Percentiles rank a stretch among this genome's conserved stretches.
These are phyloP conservation scores for Rhizopus delemar DNA, from an alignment of 371 early-diverging fungal genomes.

Conservation along the genomic window DNA sequence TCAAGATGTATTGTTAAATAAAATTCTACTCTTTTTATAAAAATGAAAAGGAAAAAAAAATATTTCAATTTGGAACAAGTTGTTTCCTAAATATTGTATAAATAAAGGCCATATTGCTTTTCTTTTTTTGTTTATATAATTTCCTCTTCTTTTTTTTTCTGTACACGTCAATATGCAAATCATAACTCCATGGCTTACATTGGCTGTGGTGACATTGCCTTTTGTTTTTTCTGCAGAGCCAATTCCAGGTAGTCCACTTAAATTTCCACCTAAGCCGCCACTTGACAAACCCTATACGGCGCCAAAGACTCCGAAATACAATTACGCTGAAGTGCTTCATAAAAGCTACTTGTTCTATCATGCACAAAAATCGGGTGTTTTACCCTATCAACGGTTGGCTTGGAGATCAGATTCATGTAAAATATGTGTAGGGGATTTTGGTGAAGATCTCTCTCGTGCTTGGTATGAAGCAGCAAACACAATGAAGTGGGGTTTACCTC, in stretches of 20 bases:
- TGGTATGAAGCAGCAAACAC: constrained; percentile 70
- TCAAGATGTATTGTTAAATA: constrained; percentile 39
- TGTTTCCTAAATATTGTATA: constrained; percentile 10
- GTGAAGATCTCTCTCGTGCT: constrained; percentile 58
- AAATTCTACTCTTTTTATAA: neutral
- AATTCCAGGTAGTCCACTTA: constrained; percentile 31
- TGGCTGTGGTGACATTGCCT: constrained; percentile 3
- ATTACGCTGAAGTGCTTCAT: constrained; percentile 60
- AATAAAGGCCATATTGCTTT: constrained; percentile 3
- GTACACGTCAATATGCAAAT: neutral
- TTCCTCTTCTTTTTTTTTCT: constrained; percentile 4
- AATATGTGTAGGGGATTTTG: constrained; percentile 54
- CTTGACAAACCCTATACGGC: constrained; percentile 39
- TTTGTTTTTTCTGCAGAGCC: neutral
- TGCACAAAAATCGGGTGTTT: constrained; percentile 54
- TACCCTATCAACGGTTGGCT: constrained; percentile 59
- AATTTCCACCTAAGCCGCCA: constrained; percentile 35
- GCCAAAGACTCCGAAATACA: constrained; percentile 49
- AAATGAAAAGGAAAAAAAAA: neutral
- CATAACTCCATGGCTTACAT: constrained; percentile 16
- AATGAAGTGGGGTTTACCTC: constrained; percentile 64
- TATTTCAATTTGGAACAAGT: constrained; percentile 4
- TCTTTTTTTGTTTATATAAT: constrained; percentile 1
- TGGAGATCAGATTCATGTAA: constrained; percentile 63
- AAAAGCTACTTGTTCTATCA: constrained; percentile 59